phyloP scores from a whole-genome alignment of 805 yeast species.

The Isabelozyma gotoi region DNA sequence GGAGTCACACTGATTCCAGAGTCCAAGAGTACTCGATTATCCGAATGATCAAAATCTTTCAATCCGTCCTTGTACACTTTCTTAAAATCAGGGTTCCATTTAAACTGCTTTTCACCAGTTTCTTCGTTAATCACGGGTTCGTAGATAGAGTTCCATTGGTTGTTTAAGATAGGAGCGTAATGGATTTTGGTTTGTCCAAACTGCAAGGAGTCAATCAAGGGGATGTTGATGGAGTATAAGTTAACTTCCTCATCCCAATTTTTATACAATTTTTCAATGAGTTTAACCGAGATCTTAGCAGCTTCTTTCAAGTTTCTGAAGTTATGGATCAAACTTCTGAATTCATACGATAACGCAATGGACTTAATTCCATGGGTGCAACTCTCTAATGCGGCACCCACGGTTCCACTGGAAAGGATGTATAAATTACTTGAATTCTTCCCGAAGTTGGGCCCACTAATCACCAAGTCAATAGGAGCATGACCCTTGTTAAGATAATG shows the following conservation, averaged over 20 bases:
- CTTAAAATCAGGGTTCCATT: slow-evolving; percentile 84
- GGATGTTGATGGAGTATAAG: slow-evolving; percentile 81
- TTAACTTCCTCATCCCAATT: slow-evolving; percentile 65
- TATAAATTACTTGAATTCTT: slow-evolving; percentile 88
- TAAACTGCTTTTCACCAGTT: slow-evolving; percentile 45
- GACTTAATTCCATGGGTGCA: slow-evolving; percentile 69
- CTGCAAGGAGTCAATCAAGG: slow-evolving; percentile 57
- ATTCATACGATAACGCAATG: slow-evolving; percentile 87
- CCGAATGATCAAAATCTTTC: slow-evolving; percentile 48
- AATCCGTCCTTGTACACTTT: slow-evolving; percentile 56
- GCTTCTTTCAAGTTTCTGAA: slow-evolving; percentile 58
- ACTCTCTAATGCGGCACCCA: slow-evolving; percentile 97
- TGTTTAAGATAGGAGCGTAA: slow-evolving; percentile 78
- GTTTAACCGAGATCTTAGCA: slow-evolving; percentile 60
- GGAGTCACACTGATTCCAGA: slow-evolving; percentile 58
- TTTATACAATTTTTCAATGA: slow-evolving; percentile 57
- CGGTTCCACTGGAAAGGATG: slow-evolving; percentile 88
- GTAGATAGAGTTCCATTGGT: slow-evolving; percentile 76
- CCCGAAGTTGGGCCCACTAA: slow-evolving; percentile 96
- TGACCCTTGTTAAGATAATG: slow-evolving; percentile 60
- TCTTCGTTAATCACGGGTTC: slow-evolving; percentile 16
- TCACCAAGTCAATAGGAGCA: slow-evolving; percentile 73
- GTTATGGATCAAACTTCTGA: slow-evolving; percentile 51
- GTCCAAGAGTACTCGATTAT: slow-evolving; percentile 66
- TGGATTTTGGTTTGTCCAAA: slow-evolving; percentile 58